A percentile compares a stretch with the other conserved stretches of the same genome.
phyloP scores from a whole-genome alignment of 768 basidiomycete genomes.

The Russula griseocarnosa region DNA sequence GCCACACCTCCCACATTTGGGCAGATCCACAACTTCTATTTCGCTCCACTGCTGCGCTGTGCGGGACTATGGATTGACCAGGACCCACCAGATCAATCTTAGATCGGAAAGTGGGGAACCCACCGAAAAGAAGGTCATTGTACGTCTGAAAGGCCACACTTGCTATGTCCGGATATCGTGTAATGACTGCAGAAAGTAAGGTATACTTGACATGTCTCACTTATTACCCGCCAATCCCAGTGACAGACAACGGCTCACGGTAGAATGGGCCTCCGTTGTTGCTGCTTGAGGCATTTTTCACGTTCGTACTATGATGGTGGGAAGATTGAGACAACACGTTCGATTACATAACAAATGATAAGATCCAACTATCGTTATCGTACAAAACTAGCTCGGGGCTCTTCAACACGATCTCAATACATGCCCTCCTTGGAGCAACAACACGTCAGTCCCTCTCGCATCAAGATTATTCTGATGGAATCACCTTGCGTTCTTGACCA shows the following conservation, averaged over 20 bases:
- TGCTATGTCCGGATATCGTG: constrained; percentile 15
- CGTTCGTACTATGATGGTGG: too few species aligned
- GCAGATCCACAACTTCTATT: constrained; percentile 22
- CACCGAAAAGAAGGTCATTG: constrained; percentile 27
- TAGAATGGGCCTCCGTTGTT: constrained; percentile 16
- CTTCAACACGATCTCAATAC: not conserved
- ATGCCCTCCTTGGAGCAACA: constrained; percentile 12
- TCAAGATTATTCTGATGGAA: not conserved
- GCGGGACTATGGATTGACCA: not conserved
- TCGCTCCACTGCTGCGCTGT: constrained; percentile 24
- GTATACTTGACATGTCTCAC: constrained; percentile 9
- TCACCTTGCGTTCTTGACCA: constrained; percentile 26
- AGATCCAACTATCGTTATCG: too few species aligned
- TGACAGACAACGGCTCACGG: not conserved
- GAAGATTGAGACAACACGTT: too few species aligned
- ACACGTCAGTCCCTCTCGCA: constrained; percentile 3
- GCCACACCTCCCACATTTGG: constrained; percentile 23
- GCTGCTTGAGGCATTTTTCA: not conserved
- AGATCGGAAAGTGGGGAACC: not conserved
- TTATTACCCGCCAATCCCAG: not conserved
- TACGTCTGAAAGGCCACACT: constrained; percentile 26
- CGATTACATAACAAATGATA: too few species aligned
- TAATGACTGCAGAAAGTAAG: constrained; percentile 3
- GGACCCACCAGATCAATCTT: not conserved
- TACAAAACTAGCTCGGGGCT: not conserved